Base-by-base conservation (phyloP, 1,284 basidiomycete species). In the Trametes hirsuta region DNA sequence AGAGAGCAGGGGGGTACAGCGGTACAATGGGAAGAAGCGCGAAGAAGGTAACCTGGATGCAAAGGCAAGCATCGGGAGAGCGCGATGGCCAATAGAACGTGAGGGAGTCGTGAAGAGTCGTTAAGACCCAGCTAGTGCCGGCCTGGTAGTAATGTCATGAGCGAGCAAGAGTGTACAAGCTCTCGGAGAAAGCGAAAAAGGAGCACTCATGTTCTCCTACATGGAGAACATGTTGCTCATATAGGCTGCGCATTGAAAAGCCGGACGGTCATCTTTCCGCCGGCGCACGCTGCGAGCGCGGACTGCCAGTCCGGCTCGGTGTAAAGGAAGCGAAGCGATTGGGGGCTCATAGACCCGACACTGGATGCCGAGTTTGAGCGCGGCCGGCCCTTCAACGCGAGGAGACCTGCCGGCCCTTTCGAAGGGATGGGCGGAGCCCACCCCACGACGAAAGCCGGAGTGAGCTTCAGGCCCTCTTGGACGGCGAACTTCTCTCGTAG, bases 401-500 rank as follows among this genome's bases (percentile, higher is more conserved):
- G 35, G 36, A 67, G 71, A 44, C 30, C 67, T 62, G 45, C 45
- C 37, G 15, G 47, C 25, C 55, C 22, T 14, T 30, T 39, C 15
- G 49, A 11, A 15, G 53, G 51, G 39, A 11, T 46, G 1, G 55
- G 60, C 34, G 62, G 71, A 21, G 78, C 71, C 57, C 83, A 76
- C 50, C 81, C 84, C 22, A 91, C 72, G 9, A 76, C 76, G 69
- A 91, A 90, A 9, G 76, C 70, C 6, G 78, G 73, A 2, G 79
- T 77, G 22, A 90, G 79, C 6, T 77, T 74, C 47, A 85, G 65
- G 54, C 79, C 81, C 68, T 86, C 87, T 65, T 86, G 82, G 15
- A 77, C 76, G 18, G 80, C 76, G 67, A 91, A 86, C 69, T 89
- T 90, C 54, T 85, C 82, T 62, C 81, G 79, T 24, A 91, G 73